phyloP scores from a whole-genome alignment of 176 grass and related monocot genomes.

The Musa itinerans region DNA sequence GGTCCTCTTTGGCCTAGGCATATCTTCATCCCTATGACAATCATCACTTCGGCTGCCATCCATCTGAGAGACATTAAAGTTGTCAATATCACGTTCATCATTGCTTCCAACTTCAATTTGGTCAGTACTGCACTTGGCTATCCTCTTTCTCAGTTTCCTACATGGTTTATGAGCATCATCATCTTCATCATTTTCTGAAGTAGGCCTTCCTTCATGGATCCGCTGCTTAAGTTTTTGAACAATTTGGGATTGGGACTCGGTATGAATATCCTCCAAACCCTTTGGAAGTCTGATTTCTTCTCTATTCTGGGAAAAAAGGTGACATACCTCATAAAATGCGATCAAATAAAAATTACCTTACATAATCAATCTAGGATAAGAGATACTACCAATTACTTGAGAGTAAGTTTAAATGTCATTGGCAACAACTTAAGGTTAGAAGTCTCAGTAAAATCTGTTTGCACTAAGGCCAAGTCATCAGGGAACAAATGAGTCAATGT shows the following conservation, averaged over 20 bases:
- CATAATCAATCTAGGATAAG: neutral
- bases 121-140: conserved; percentile 12
- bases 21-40: conserved; percentile 28
- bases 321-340: neutral
- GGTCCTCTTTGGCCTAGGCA: conserved; percentile 23
- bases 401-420: neutral
- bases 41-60: conserved; percentile 22
- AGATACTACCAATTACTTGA: neutral
- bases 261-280: conserved; percentile 19
- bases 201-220: conserved; percentile 23
- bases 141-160: conserved; percentile 33
- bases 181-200: conserved; percentile 15
- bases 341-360: neutral
- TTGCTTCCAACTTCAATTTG: conserved; percentile 20
- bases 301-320: conserved; percentile 16
- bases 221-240: conserved; percentile 18
- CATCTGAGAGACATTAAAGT: conserved; percentile 24
- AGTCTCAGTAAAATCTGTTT: neutral
- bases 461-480: neutral
- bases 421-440: neutral
- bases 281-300: conserved; percentile 15
- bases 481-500: neutral
- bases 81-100: conserved; percentile 23
- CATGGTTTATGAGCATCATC: conserved; percentile 11
- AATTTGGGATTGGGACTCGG: neutral